phyloP scores from a whole-genome alignment of 805 yeast species.

The Ogataea angusta region DNA sequence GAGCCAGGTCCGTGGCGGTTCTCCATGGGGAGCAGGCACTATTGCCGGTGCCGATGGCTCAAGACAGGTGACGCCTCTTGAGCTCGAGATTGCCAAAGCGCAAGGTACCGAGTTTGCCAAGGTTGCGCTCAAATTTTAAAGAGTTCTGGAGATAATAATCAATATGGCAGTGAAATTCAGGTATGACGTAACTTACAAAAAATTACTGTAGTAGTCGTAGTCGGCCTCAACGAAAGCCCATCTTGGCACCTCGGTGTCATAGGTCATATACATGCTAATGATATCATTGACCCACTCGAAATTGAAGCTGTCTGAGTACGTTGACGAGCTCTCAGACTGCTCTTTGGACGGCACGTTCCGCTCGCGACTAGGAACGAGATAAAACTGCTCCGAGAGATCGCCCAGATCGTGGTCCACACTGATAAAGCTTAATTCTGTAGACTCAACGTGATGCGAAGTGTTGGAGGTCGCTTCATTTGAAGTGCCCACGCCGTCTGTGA shows the following conservation, averaged over 20 bases:
- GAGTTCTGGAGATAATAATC: background rate
- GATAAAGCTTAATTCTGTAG: background rate
- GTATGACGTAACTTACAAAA: background rate
- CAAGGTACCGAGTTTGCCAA: conserved; percentile 69
- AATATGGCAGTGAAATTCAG: background rate
- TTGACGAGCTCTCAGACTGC: conserved; percentile 1
- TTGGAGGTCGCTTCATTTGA: too few relatives aligned
- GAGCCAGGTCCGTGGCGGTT: conserved; percentile 73
- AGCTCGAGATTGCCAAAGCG: conserved; percentile 55
- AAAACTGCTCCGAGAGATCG: conserved; percentile 1
- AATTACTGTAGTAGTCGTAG: conserved; percentile 2
- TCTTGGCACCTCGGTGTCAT: background rate
- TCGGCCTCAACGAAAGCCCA: conserved; percentile 1
- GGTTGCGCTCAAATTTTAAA: conserved; percentile 35
- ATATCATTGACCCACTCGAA: conserved; percentile 5
- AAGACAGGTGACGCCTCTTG: conserved; percentile 62
- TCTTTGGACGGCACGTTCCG: background rate
- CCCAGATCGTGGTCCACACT: background rate
- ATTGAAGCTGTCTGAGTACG: background rate
- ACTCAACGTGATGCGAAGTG: background rate
- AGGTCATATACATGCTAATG: conserved; percentile 3
- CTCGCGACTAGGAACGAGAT: background rate
- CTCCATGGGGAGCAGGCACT: conserved; percentile 87
- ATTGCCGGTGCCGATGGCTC: conserved; percentile 75
- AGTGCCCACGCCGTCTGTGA: too few relatives aligned